phyloP scores from a whole-genome alignment of 2,329 filamentous ascomycete genomes.

The Dactylellina drechsleri region DNA sequence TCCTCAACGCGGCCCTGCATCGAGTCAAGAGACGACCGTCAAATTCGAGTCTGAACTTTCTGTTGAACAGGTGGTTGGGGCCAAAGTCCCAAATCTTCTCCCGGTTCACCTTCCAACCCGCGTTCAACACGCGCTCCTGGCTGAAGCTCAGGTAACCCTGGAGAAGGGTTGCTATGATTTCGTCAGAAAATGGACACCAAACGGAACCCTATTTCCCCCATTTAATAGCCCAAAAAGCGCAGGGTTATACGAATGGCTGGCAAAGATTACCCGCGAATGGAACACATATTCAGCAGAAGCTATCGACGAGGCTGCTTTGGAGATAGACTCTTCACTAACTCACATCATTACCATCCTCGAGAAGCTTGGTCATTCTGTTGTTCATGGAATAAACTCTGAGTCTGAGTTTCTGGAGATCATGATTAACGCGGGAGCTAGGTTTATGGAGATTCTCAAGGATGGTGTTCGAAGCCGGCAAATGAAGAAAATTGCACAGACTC shows the following conservation, averaged over 20 bases:
- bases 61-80: neutral
- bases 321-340: neutral
- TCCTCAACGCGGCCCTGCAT: too few species aligned
- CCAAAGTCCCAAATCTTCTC: constrained; percentile 24
- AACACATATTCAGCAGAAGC: constrained; percentile 1
- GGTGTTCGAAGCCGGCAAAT: neutral
- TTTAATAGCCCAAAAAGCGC: constrained; percentile 21
- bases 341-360: neutral
- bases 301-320: neutral
- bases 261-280: constrained; percentile 6
- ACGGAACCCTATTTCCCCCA: neutral
- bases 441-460: constrained; percentile 15
- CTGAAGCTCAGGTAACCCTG: constrained; percentile 14
- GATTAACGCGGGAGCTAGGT: constrained; percentile 8
- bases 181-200: constrained; percentile 15
- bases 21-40: too few species aligned
- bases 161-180: constrained; percentile 33
- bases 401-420: constrained; percentile 10
- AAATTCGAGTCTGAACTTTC: neutral
- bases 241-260: constrained; percentile 22
- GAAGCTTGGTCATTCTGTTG: constrained; percentile 19
- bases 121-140: constrained; percentile 20
- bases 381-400: constrained; percentile 16
- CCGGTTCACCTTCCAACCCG: constrained; percentile 14
- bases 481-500: constrained; percentile 4